These are phyloP conservation scores for Vigna unguiculata DNA, from an alignment of 306 rosid genomes.

Conservation along the genomic window DNA sequence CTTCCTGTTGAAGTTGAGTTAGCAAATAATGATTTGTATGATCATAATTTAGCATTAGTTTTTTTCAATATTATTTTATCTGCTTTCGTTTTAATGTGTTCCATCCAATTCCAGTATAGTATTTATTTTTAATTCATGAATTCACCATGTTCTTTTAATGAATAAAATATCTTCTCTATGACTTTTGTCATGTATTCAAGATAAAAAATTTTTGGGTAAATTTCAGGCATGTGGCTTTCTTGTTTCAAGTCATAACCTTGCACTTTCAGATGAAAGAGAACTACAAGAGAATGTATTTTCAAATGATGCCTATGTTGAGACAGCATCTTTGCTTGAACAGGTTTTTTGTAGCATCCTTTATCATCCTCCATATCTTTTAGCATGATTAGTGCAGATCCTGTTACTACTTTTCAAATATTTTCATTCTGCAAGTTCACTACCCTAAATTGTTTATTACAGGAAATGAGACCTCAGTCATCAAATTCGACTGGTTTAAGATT, in stretches of 20 bases:
- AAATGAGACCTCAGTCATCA: conserved; percentile 72
- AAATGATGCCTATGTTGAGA: conserved; percentile 67
- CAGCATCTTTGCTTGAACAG: conserved; percentile 84
- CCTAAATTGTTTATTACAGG: conserved; percentile 58
- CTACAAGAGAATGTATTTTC: conserved; percentile 77
- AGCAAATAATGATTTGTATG: conserved; percentile 18
- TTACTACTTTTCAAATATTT: conserved; percentile 40
- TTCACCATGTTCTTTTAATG: conserved; percentile 23
- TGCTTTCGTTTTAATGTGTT: conserved; percentile 21
- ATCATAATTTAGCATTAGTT: conserved; percentile 29
- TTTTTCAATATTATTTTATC: conserved; percentile 4
- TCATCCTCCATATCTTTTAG: conserved; percentile 20
- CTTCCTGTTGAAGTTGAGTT: conserved; percentile 33
- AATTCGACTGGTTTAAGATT: conserved; percentile 90
- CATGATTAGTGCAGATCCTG: conserved; percentile 4
- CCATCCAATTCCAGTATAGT: conserved; percentile 20
- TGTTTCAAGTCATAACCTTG: conserved; percentile 69
- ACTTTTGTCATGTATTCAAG: conserved; percentile 32
- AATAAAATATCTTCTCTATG: conserved; percentile 23
- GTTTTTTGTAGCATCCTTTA: conserved; percentile 51
- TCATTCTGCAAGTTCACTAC: conserved; percentile 28
- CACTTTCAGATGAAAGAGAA: conserved; percentile 76
- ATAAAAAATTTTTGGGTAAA: conserved; percentile 37
- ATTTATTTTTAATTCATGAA: conserved; percentile 16
- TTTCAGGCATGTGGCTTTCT: conserved; percentile 89